These are phyloP conservation scores for Sindora glabra DNA, from an alignment of 306 rosid species.

Conservation along the genomic window DNA sequence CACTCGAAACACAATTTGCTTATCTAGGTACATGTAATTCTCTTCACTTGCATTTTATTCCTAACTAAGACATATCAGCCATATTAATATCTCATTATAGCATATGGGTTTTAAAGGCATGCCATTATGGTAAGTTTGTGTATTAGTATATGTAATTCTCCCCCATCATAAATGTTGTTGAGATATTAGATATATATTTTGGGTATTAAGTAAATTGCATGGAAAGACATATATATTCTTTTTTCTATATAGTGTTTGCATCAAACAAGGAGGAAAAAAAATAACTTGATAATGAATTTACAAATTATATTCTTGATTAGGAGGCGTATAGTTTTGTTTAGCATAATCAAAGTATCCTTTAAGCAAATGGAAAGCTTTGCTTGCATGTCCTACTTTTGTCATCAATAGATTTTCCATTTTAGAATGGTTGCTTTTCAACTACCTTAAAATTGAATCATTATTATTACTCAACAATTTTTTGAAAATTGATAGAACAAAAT, in stretches of 20 bases:
- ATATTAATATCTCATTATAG: neutral
- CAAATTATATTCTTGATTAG: slow-evolving; percentile 2
- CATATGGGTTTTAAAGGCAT: slow-evolving; percentile 7
- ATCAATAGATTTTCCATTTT: slow-evolving; percentile 23
- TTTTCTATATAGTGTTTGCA: slow-evolving; percentile 4
- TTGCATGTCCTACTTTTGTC: slow-evolving; percentile 3
- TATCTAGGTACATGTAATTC: slow-evolving; percentile 64
- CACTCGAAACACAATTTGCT: slow-evolving; percentile 87
- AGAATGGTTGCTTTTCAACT: slow-evolving; percentile 45
- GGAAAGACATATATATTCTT: neutral
- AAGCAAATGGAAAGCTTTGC: slow-evolving; percentile 17
- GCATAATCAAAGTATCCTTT: neutral
- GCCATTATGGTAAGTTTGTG: neutral
- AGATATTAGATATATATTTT: too few relatives aligned
- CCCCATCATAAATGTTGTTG: neutral
- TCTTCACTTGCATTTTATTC: slow-evolving; percentile 8
- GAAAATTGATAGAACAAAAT: too few relatives aligned
- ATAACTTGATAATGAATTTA: too few relatives aligned
- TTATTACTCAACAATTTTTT: slow-evolving; percentile 15
- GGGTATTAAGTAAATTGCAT: slow-evolving; percentile 1
- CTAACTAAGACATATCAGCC: neutral
- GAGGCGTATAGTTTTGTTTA: neutral
- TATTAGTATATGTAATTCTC: neutral
- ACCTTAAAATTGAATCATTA: slow-evolving; percentile 35
- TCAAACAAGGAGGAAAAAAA: neutral